Base-by-base conservation (phyloP, 2,329 filamentous ascomycete species). In the Colletotrichum sublineola region DNA sequence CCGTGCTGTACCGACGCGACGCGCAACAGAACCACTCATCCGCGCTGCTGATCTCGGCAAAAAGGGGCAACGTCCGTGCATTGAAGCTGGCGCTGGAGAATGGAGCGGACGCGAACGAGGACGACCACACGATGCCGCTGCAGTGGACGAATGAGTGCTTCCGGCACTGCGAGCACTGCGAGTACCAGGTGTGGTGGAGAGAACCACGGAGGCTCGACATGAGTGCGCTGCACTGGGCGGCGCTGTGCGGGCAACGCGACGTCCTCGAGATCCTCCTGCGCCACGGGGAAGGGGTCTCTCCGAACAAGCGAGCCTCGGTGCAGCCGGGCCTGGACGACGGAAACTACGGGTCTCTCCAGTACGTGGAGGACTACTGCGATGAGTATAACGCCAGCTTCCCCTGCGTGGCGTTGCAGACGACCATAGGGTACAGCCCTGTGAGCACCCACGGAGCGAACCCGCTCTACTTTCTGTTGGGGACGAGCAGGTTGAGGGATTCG, bases 31-130 rank as follows among this genome's bases (percentile, higher is more conserved):
- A 73, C 40, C 70, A 70, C 61, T 56, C 70, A 9, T 73, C 70
- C 2, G 70, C 70, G 24, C 55, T 73, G 33, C 60, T 73, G 0
- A 73, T 73, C 33, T 68, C 70, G 18, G 56, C 70, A 11, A 73
- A 73, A 40, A 36, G 15, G 11, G 70, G 70, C 38, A 73, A 70
- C n/a, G 12, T 42, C 55, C 53, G 40, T 4, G 70, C 66, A 6
- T 18, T 70, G 40, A 20, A 77, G 58, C 69, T 80, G 11, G 77
- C 84, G 6, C 76, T 84, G 5, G 75, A 79, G 15, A 74, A 75
- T 24, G 81, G 82, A 12, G 82, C 82, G 5, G 75, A 81, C 31
- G 77, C 79, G 9, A 78, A 80, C 70, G 77, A 77, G 14, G 75
- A 76, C 14, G 82, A 82, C 66, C 55, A 73, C 55, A 73, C 70